These are phyloP conservation scores for Penicilliopsis zonata DNA, from an alignment of 495 filamentous ascomycete genomes.

Conservation along the genomic window DNA sequence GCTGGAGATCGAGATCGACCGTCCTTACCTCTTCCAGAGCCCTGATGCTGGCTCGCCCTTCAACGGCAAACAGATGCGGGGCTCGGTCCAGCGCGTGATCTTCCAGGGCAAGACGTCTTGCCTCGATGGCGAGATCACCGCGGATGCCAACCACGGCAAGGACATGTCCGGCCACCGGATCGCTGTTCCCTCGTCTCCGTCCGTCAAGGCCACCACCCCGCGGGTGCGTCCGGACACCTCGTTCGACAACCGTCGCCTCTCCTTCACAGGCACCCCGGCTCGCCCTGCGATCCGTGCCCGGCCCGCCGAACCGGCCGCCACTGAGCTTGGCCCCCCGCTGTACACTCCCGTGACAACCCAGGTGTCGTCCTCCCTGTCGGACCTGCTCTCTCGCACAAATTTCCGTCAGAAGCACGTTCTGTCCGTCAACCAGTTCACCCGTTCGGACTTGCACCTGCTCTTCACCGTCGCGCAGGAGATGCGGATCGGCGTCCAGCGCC, in stretches of 20 bases:
- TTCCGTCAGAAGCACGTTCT: conserved; percentile 83
- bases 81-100: conserved; percentile 63
- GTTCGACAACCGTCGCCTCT: conserved; percentile 31
- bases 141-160: conserved; percentile 45
- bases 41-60: conserved; percentile 61
- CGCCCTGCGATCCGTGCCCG: conserved; percentile 17
- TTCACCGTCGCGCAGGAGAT: conserved; percentile 97
- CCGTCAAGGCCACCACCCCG: conserved; percentile 38
- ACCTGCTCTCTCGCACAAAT: conserved; percentile 63
- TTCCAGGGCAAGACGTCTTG: conserved; percentile 69
- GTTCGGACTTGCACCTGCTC: conserved; percentile 76
- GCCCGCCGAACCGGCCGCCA: conserved; percentile 19
- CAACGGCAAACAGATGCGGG: conserved; percentile 56
- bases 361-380: conserved; percentile 45
- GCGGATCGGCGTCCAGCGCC: conserved; percentile 80
- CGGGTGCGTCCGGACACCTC: conserved; percentile 33
- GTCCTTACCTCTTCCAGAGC: conserved; percentile 48
- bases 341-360: conserved; percentile 29
- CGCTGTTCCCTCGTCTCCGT: conserved; percentile 42
- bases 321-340: conserved; percentile 44
- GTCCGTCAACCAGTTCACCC: conserved; percentile 79
- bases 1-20: conserved; percentile 64
- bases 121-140: conserved; percentile 55
- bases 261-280: conserved; percentile 29
- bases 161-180: conserved; percentile 68